These are phyloP conservation scores for Hortaea sp. DNA, from an alignment of 2,329 filamentous ascomycete genomes.

Conservation along the genomic window DNA sequence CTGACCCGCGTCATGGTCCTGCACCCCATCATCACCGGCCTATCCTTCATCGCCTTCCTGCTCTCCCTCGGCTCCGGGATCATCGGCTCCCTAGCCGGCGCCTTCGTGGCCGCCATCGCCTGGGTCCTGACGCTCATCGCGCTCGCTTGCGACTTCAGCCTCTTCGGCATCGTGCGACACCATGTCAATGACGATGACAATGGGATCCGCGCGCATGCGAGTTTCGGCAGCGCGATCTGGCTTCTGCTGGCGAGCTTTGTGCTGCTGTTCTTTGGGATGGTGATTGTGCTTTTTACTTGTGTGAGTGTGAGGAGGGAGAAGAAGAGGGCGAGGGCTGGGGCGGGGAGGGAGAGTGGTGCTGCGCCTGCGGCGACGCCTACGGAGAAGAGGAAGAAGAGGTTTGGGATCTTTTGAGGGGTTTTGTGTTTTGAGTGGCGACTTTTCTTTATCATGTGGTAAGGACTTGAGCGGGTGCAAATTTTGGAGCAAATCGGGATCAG, in stretches of 20 bases:
- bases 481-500: too few species aligned
- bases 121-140: constrained; percentile 41
- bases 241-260: constrained; percentile 48
- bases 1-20: constrained; percentile 53
- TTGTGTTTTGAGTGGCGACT: background rate
- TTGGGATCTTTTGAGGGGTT: constrained; percentile 6
- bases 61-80: constrained; percentile 44
- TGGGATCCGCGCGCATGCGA: constrained; percentile 32
- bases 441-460: too few species aligned
- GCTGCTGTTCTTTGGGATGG: constrained; percentile 43
- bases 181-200: constrained; percentile 39
- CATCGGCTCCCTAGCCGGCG: constrained; percentile 43
- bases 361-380: background rate
- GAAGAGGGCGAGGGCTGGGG: constrained; percentile 4
- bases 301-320: constrained; percentile 15
- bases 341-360: constrained; percentile 4
- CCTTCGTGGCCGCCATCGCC: constrained; percentile 40
- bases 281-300: constrained; percentile 48
- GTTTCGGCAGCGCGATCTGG: constrained; percentile 49
- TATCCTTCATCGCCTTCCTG: constrained; percentile 51
- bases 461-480: too few species aligned
- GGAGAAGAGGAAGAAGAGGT: constrained; percentile 6
- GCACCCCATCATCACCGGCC: constrained; percentile 49
- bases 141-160: constrained; percentile 48
- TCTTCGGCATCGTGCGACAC: constrained; percentile 44